Evolutionary conservation across 768 basidiomycete species (phyloP).

Genomic region (Multifurca ochricompacta): DNA sequence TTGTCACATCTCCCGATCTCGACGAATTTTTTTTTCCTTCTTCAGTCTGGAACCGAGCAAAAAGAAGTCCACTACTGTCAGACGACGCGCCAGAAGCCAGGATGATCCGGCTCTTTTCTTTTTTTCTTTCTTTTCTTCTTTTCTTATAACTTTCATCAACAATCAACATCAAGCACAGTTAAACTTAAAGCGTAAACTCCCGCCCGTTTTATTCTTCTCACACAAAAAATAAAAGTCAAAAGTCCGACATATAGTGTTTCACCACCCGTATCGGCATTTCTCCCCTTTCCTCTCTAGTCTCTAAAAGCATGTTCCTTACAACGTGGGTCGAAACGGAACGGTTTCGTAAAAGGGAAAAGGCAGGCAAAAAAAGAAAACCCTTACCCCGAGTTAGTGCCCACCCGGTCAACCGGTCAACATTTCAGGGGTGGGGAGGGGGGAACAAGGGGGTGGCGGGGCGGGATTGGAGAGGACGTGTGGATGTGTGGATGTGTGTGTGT

Average conservation of each 20-base stretch:
- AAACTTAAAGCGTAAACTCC: slow-evolving; percentile 3
- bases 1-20: background rate
- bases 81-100: no score
- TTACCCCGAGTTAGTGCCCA: background rate
- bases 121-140: background rate
- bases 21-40: background rate
- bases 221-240: no score
- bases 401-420: background rate
- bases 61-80: background rate
- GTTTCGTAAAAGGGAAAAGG: background rate
- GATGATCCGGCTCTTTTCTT: slow-evolving; percentile 13
- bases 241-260: background rate
- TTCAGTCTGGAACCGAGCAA: background rate
- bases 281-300: slow-evolving; percentile 1
- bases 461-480: no score
- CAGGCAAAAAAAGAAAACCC: no score
- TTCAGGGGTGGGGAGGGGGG: background rate
- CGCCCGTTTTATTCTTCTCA: background rate
- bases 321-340: background rate
- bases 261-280: background rate
- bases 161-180: no score
- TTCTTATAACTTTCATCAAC: no score
- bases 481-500: no score
- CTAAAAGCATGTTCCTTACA: slow-evolving; percentile 3
- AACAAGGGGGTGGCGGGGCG: no score